Evolutionary conservation across 1,284 basidiomycete species (phyloP), one percentile per base, ranked within the genome.

Genomic region (Pseudozyma hubeiensis): DNA sequence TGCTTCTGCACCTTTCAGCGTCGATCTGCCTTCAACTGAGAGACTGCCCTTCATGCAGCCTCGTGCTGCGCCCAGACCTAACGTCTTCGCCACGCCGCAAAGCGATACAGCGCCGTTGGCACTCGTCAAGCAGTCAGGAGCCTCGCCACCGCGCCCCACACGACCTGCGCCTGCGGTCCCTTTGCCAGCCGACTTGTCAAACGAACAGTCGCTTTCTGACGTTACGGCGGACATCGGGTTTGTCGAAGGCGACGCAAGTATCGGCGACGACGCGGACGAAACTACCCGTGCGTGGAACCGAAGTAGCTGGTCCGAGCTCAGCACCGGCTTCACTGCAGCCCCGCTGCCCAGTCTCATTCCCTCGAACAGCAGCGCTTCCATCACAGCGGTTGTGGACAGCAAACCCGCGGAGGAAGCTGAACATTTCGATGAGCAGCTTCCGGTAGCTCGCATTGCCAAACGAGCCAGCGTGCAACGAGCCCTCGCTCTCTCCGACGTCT

Each of bases 391-490:
- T 1, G 43, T 24, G 13, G 39, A n/a, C 16, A 41, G 16, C 39
- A 16, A 44, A 8, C 8, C 9, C 1, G 45, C 9, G 7, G 49
- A 54, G 7, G 16, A 24, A 14, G 46, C 30, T 2, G 10, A 30
- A 13, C 40, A 45, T 2, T 17, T 53, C 7, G 51, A 39, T 2
- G 53, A 56, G 37, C 34, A 47, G n/a, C 43, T 24, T 8, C 43
- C 17, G 7, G 19, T 34, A 5, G 39, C 40, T 2, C 39, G 45
- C n/a, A 13, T 39, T 1, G 54, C 53, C 0, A 43, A 58, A 29
- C 58, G 69, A 10, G 55, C 56, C 5, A 68, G 68, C 39, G 59
- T 76, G 0, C 73, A 72, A 24, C 54, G 73, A 5, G 55, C 64
- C 2, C 51, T 73, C 3, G 69, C 69, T 4, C 40, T 71, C 0